A percentile compares a stretch with the other conserved stretches of the same genome.
Evolutionary conservation across 148 eudicot genomes (phyloP).

Genomic region (Diospyros lotus): DNA sequence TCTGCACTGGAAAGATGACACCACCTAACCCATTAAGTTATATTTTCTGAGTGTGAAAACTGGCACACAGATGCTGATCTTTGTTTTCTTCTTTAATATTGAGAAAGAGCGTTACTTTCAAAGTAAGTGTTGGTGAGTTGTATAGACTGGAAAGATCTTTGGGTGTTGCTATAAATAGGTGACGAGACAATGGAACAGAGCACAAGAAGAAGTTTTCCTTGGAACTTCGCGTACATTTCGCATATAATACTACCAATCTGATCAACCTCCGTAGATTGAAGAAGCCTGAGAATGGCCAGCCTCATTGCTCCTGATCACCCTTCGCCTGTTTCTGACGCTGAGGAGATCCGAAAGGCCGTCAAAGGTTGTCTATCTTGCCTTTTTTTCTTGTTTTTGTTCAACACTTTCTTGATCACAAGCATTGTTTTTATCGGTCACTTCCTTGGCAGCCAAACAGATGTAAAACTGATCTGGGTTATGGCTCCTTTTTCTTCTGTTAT

Average conservation of each 20-base stretch:
- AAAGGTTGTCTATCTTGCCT: slow-evolving; percentile 32
- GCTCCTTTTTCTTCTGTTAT: not conserved
- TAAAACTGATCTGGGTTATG: not conserved
- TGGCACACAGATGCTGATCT: not conserved
- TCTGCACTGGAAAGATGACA: too few species aligned
- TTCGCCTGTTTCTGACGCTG: slow-evolving; percentile 81
- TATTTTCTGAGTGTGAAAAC: not conserved
- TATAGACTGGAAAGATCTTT: not conserved
- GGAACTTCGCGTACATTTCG: not conserved
- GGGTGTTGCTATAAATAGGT: not conserved
- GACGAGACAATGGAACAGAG: not conserved
- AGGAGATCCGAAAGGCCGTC: slow-evolving; percentile 65
- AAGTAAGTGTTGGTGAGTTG: not conserved
- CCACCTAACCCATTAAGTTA: too few species aligned
- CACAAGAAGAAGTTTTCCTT: not conserved
- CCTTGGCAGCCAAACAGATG: too few species aligned
- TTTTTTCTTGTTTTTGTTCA: not conserved
- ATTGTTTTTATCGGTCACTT: not conserved
- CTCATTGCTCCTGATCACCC: slow-evolving; percentile 49
- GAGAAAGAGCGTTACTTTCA: not conserved
- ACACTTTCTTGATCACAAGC: not conserved
- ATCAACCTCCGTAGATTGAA: not conserved
- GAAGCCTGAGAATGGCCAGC: slow-evolving; percentile 51
- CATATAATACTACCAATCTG: too few species aligned
- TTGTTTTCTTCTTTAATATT: not conserved